A percentile compares a stretch with the other conserved stretches of the same genome.
These are phyloP conservation scores for Starmera pachycereana DNA, from an alignment of 805 yeast species.

Conservation along the genomic window DNA sequence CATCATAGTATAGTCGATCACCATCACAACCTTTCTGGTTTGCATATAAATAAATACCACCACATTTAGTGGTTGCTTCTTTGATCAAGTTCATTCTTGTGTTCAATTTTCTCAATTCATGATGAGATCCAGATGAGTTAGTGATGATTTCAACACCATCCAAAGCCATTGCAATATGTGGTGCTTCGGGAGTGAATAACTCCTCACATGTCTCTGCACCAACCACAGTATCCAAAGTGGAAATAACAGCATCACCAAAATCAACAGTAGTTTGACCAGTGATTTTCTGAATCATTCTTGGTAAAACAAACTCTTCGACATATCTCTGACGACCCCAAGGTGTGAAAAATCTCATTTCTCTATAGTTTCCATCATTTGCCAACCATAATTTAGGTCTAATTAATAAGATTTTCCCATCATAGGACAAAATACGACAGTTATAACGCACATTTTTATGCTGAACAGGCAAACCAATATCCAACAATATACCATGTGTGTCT, in stretches of 20 bases:
- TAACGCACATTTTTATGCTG: conserved; percentile 80
- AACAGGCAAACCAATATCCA: conserved; percentile 94
- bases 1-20: conserved; percentile 92
- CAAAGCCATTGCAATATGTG: conserved; percentile 82
- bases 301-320: conserved; percentile 66
- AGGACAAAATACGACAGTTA: conserved; percentile 82
- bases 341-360: conserved; percentile 95
- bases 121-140: conserved; percentile 96
- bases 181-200: conserved; percentile 90
- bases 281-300: conserved; percentile 52
- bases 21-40: conserved; percentile 99
- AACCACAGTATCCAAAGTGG: conserved; percentile 74
- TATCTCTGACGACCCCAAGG: conserved; percentile 83
- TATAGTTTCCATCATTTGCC: conserved; percentile 96
- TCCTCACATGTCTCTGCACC: conserved; percentile 99
- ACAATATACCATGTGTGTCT: conserved; percentile 64
- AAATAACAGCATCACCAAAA: conserved; percentile 86
- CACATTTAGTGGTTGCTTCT: conserved; percentile 93
- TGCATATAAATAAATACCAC: conserved; percentile 88
- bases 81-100: conserved; percentile 75
- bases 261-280: conserved; percentile 61
- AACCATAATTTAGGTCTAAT: conserved; percentile 90
- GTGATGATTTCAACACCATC: conserved; percentile 98
- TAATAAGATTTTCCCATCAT: conserved; percentile 66
- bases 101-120: conserved; percentile 83